phyloP scores from a whole-genome alignment of 2,329 filamentous ascomycete species.

The Calonectria pseudoreteaudii region DNA sequence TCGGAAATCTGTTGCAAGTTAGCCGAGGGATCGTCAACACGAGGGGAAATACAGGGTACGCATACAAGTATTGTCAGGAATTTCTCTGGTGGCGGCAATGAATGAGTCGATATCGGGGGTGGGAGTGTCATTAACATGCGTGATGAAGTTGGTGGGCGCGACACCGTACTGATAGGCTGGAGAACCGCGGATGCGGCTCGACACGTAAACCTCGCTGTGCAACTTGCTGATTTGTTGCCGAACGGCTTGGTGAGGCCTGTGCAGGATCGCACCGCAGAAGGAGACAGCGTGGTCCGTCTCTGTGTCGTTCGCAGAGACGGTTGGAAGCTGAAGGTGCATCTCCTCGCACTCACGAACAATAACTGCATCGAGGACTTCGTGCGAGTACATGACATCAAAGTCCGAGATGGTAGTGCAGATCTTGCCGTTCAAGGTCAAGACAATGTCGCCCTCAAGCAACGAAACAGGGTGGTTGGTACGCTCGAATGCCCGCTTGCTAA shows the following conservation, averaged over 20 bases:
- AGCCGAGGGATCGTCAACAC: constrained; percentile 20
- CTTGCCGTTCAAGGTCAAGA: constrained; percentile 90
- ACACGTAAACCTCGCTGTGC: constrained; percentile 96
- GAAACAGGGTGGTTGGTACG: constrained; percentile 62
- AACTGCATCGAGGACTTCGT: constrained; percentile 83
- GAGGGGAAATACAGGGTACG: constrained; percentile 20
- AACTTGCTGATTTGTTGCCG: constrained; percentile 97
- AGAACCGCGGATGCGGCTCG: constrained; percentile 83
- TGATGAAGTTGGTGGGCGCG: constrained; percentile 97
- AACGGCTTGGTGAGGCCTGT: constrained; percentile 94
- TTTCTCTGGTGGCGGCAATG: constrained; percentile 83
- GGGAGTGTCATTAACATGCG: constrained; percentile 89
- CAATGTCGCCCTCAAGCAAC: constrained; percentile 90
- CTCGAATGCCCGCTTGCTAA: constrained; percentile 86
- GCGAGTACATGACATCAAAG: constrained; percentile 95
- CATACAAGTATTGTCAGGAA: constrained; percentile 93
- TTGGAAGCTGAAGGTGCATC: constrained; percentile 81
- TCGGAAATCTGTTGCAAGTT: constrained; percentile 79
- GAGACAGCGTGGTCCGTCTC: constrained; percentile 93
- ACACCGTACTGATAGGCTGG: constrained; percentile 91
- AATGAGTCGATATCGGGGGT: constrained; percentile 88
- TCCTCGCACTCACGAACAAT: constrained; percentile 89
- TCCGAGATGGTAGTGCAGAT: constrained; percentile 94
- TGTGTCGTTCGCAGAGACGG: constrained; percentile 87
- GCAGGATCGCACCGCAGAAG: constrained; percentile 94